These are phyloP conservation scores for Iberis pinnata DNA, from an alignment of 345 rosid genomes.

Conservation along the genomic window DNA sequence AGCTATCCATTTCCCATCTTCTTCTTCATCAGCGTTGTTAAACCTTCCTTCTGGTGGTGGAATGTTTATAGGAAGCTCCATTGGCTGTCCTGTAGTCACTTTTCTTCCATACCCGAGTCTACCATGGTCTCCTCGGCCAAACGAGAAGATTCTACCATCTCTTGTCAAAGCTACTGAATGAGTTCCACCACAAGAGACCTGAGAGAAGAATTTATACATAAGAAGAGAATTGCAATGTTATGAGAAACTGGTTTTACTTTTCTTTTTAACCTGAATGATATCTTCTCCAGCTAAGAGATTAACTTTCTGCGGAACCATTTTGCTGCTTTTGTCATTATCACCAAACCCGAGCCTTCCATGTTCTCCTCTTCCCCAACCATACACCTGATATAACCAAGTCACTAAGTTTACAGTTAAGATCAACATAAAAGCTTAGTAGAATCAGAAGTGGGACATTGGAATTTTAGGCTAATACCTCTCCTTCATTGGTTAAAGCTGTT, in stretches of 20 bases:
- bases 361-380: constrained; percentile 99
- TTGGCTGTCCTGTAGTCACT: constrained; percentile 81
- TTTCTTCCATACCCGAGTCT: constrained; percentile 90
- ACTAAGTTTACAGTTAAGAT: constrained; percentile 13
- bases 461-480: constrained; percentile 50
- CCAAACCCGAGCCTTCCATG: constrained; percentile 99
- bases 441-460: background rate
- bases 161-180: constrained; percentile 92
- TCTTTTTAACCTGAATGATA: constrained; percentile 55
- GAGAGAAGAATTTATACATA: constrained; percentile 7
- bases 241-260: background rate
- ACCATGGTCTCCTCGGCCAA: constrained; percentile 98
- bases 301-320: constrained; percentile 95
- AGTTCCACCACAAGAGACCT: constrained; percentile 99
- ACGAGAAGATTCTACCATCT: constrained; percentile 80
- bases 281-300: constrained; percentile 73
- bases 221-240: constrained; percentile 5
- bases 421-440: constrained; percentile 5
- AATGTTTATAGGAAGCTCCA: constrained; percentile 53
- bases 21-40: background rate
- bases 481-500: constrained; percentile 70
- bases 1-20: constrained; percentile 54
- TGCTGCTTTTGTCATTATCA: constrained; percentile 96
- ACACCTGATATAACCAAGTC: constrained; percentile 46
- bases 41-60: background rate